Evolutionary conservation across 2,329 filamentous ascomycete species (phyloP), one percentile per base, ranked within the genome.

Genomic region (Venturia nashicola): DNA sequence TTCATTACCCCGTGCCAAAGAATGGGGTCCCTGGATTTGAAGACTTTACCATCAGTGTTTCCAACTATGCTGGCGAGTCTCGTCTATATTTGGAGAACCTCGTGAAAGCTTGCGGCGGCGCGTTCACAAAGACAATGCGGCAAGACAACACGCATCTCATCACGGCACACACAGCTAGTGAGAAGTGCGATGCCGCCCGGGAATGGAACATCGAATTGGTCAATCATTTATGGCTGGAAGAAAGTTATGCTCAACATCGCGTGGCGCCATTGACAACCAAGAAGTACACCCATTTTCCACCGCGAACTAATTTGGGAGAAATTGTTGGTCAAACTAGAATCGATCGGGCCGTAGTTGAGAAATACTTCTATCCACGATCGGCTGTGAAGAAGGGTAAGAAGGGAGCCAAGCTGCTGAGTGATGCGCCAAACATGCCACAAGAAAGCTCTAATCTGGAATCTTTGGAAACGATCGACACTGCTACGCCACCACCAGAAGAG

Each of bases 171-270:
- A 86, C 87, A 65, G 85, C 86, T 64, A 95, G 93, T 71, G 94
- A 97, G 72, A 99, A 99, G 75, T 97, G 90, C 73, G 86, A 88
- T 44, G 94, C 94, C 1, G 94, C 94, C 0, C 84, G 85, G 66
- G 94, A 97, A 76, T 99, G 94, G 94, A 88, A 88, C 62, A 87
- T 97, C 63, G 79, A 91, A 64, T 88, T 96, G 69, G 80, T 96
- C 69, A 99, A 97, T 73, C 94, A 99, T 72, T 81, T 99, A 0
- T 99, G 94, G 94, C 82, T 99, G 57, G 94, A 99, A 74, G 94
- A 99, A 72, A 95, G 91, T 75, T 99, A 97, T 72, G 91, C 93
- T 1, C 91, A 89, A 72, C 96, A 91, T 78, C 83, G 89, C 71
- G 78, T 88, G 65, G 88, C 90, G 72, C 83, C 84, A 0, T 77